Base-by-base conservation (phyloP, 805 yeast species). In the Ogataea henricii region DNA sequence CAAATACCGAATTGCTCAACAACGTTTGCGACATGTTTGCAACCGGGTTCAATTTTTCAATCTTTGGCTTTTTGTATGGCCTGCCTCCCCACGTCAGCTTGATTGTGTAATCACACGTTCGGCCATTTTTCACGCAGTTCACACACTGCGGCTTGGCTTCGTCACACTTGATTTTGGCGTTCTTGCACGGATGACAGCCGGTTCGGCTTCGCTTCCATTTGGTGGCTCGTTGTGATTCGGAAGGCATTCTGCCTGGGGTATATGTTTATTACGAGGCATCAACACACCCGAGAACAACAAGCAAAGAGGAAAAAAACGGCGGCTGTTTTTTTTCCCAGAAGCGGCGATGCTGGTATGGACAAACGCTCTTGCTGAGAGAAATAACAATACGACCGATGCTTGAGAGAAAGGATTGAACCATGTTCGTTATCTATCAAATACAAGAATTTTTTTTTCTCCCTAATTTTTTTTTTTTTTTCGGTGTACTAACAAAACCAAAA, bases 11-110 rank as follows among this genome's bases (percentile, higher is more conserved):
- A 3, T 14, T 13, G 3, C 17, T 14, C 25, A 39, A 13, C 23
- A 20, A 3, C 16, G 22, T 6, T 9, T 61, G 51, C 1, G 66
- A 55, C 29, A 62, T 14, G 8, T 45, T 36, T 9, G 65, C 68
- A 16, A 64, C 44, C 1, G 61, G 61, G 45, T 59, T 64, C 56
- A 60, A 51, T 49, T 56, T 65, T 58, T 62, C 65, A 53, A 70
- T 60, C 59, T 67, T 69, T 3, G 69, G 62, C 39, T 70, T 69
- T 54, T 79, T 78, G 60, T 72, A 78, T 0, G 88, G 88, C 41
- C 90, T 65, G 0, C 91, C 91, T 16, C 89, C 90, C 92, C 92
- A 87, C 0, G 81, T 76, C 26, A 86, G 67, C 51, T 74, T 78
- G 8, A 86, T 56, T 3, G 83, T 69, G 55, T 86, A 87, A 58